Evolutionary conservation across 2,329 filamentous ascomycete species (phyloP).

Genomic region (Teratosphaeriaceae sp.): DNA sequence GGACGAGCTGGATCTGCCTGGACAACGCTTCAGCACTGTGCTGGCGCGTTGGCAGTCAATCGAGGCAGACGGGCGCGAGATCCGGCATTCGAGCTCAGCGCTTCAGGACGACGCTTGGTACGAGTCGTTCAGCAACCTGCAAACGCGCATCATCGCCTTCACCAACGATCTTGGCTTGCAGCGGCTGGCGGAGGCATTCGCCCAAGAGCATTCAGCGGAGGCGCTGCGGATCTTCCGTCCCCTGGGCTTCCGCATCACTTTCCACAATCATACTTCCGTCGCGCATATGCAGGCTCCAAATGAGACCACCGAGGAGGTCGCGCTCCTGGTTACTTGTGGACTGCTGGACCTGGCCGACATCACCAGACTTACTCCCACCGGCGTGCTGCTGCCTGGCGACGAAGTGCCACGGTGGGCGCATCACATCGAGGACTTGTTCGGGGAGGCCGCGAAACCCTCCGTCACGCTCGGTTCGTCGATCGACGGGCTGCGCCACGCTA

Average conservation of each 20-base stretch:
- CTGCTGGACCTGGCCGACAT: no score
- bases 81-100: not conserved
- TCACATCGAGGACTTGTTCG: no score
- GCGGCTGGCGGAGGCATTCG: not conserved
- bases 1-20: constrained; percentile 2
- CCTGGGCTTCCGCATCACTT: not conserved
- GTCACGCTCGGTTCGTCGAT: no score
- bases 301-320: no score
- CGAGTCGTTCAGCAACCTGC: not conserved
- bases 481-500: not conserved
- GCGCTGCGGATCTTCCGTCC: not conserved
- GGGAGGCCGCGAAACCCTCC: not conserved
- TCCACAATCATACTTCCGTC: not conserved
- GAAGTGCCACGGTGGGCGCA: no score
- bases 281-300: not conserved
- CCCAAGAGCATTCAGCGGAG: not conserved
- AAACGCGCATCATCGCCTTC: not conserved
- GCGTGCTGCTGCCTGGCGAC: no score
- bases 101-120: not conserved
- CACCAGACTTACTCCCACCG: no score
- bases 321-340: no score
- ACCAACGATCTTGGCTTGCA: not conserved
- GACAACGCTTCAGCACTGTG: not conserved
- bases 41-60: not conserved
- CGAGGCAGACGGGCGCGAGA: not conserved